Evolutionary conservation across 2,329 filamentous ascomycete species (phyloP), one percentile per base, ranked within the genome.

Genomic region (Xylaria sp.): DNA sequence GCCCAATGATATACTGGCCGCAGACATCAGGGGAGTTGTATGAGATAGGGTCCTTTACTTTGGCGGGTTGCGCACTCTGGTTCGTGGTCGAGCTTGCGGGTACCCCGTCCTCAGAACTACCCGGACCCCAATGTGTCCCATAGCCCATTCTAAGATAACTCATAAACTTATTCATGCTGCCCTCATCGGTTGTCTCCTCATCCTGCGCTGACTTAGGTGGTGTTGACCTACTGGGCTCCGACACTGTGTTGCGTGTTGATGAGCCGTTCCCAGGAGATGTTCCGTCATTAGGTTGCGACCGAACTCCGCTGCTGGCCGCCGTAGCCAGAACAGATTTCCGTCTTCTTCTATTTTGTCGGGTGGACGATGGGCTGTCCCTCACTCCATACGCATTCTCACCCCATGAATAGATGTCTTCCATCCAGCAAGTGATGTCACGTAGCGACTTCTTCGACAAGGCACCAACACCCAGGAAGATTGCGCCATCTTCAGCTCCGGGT

Each of bases 321-420:
- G 47, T 37, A 31, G 40, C 41, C 9, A 54, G 15, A 31, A 55
- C 31, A 31, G 66, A 63, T 54, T 74, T 79, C 46, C 73, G 73
- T 58, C 67, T 67, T 71, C 74, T 84, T 65, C 73, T 77, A 41
- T 78, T 76, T 48, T 83, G 81, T 31, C 90, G 84, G 61, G 83
- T 83, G 1, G 90, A 89, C 1, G 84, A 85, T 13, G 92, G 90
- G 67, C 92, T 93, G 35, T 96, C 90, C 54, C 86, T 85, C 6
- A 97, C 85, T 3, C 93, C 94, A 73, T 97, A 98, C 2, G 94
- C 88, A 70, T 90, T 84, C 54, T 91, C 87, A 2, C 93, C 94
- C 81, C 92, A 92, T 29, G 83, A 88, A 75, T 95, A 96, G 2
- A 97, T 83, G 71, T 91, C 90, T 74, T 96, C 91, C 83, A 95